Percentiles rank a stretch among this genome's conserved stretches.
Evolutionary conservation across 225 moss, liverwort and hornwort genomes (phyloP).

Genomic region (Pseudisothecium myosuroides): DNA sequence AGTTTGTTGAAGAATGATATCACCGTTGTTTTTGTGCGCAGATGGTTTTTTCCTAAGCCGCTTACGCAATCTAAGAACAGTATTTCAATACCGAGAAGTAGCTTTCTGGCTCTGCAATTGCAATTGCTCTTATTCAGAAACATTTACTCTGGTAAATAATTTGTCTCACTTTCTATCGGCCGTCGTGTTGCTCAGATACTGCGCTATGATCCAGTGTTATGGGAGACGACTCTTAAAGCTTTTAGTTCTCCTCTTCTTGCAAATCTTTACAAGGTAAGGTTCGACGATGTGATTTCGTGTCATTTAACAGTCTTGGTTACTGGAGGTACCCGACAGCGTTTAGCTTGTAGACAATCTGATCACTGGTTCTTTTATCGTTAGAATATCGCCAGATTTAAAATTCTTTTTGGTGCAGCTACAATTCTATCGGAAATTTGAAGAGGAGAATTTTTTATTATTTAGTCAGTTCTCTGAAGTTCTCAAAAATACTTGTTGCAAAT

Average conservation of each 20-base stretch:
- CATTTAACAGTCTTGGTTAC: not conserved
- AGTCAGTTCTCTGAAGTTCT: not conserved
- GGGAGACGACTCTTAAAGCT: slow-evolving; percentile 38
- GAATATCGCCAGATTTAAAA: not conserved
- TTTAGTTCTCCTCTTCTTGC: slow-evolving; percentile 44
- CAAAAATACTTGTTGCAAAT: not conserved
- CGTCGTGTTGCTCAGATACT: slow-evolving; percentile 12
- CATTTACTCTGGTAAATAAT: not conserved
- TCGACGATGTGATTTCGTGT: not conserved
- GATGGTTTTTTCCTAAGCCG: not conserved
- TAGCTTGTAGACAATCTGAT: not conserved
- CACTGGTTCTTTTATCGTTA: not conserved
- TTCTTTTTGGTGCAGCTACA: too few relatives aligned
- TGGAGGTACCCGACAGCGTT: not conserved
- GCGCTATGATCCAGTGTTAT: slow-evolving; percentile 23
- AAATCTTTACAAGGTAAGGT: slow-evolving; percentile 46
- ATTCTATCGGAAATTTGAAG: not conserved
- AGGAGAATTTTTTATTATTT: not conserved
- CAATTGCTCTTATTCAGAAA: not conserved
- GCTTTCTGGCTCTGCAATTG: not conserved
- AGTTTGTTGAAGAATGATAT: not conserved
- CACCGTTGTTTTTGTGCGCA: not conserved
- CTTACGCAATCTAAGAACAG: not conserved
- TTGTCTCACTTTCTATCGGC: not conserved
- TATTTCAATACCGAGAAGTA: not conserved